Evolutionary conservation across 2,329 filamentous ascomycete genomes (phyloP).

Genomic region (Trichoderma simmonsii): DNA sequence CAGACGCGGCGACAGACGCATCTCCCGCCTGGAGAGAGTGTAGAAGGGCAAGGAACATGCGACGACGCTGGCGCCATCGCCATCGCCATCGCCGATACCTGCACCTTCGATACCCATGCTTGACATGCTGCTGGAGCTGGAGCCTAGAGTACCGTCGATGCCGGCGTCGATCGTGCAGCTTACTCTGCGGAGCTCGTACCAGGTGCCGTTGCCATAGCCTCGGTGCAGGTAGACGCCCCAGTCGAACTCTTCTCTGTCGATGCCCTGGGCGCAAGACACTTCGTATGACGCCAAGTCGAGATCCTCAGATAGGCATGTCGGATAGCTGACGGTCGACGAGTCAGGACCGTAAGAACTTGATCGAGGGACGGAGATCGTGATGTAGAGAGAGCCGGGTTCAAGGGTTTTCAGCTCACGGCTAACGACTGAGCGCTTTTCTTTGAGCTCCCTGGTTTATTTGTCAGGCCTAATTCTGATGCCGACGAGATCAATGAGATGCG

Average conservation of each 20-base stretch:
- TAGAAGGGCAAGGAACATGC: conserved; percentile 19
- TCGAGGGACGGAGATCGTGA: conserved; percentile 25
- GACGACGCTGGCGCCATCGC: background rate
- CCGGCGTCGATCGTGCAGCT: conserved; percentile 13
- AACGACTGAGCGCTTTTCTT: conserved; percentile 16
- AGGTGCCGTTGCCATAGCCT: conserved; percentile 26
- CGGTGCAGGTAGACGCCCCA: conserved; percentile 39
- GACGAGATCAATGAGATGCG: background rate
- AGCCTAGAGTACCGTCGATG: conserved; percentile 2
- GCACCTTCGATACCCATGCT: background rate
- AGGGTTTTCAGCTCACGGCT: conserved; percentile 23
- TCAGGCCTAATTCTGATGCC: background rate
- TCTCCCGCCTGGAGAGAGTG: conserved; percentile 22
- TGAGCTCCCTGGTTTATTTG: background rate
- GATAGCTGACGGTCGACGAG: background rate
- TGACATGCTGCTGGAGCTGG: background rate
- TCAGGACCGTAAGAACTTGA: background rate
- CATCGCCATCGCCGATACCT: background rate
- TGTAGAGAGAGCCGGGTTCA: conserved; percentile 26
- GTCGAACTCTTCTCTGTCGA: conserved; percentile 31
- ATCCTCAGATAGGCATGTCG: conserved; percentile 6
- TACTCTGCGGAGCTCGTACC: conserved; percentile 25
- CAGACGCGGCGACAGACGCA: conserved; percentile 29
- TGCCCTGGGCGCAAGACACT: conserved; percentile 21
- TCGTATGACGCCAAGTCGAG: conserved; percentile 24